Base-by-base conservation (phyloP, 768 basidiomycete species). In the Calocybe cyanea region DNA sequence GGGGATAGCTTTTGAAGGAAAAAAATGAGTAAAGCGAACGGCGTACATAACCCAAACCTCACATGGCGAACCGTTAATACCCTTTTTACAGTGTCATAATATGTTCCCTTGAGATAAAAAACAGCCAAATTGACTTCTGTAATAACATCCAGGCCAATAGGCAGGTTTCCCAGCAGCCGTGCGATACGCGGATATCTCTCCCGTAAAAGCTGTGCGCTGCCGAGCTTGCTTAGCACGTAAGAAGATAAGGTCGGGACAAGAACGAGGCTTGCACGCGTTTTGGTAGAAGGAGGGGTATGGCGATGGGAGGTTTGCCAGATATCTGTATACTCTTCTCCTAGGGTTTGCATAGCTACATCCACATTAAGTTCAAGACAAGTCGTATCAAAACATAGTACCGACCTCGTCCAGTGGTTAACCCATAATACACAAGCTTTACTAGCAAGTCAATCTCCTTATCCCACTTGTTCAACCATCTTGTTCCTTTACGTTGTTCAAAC, bases 271-370 rank as follows among this genome's bases (percentile, higher is more conserved):
- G 71, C 60, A 17, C 85, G 77, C 7, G 68, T 57, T 40, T 57
- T 57, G 17, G 53, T 62, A 11, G 80, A 69, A 2, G 81, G 84
- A 17, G 72, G 73, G 20, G 61, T 49, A 28, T 11, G 25, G 3
- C 63, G 54, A 24, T 61, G 46, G 15, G 59, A 66, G 21, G 61
- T 64, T 52, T 83, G 80, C 86, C 89, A 88, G 25, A 87, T 82
- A 56, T 86, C 85, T 1, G 88, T 91, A 56, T 93, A 93, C 59
- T 93, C 91, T 62, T 93, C 91, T n/a, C 91, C 91, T 1, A 92
- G 71, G 3, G 86, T 91, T 63, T 92, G 90, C 8, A 74, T 76
- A 13, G 83, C 90, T 92, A 49, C 43, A 15, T 34, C 49, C 7
- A 21, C 9, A 11, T 17, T 3, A 20, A 15, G 24, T 24, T 35